A percentile compares a stretch with the other conserved stretches of the same genome.
Conservation (phyloP, 2,329 filamentous ascomycete genomes). For the Pseudopithomyces chartarum region DNA sequence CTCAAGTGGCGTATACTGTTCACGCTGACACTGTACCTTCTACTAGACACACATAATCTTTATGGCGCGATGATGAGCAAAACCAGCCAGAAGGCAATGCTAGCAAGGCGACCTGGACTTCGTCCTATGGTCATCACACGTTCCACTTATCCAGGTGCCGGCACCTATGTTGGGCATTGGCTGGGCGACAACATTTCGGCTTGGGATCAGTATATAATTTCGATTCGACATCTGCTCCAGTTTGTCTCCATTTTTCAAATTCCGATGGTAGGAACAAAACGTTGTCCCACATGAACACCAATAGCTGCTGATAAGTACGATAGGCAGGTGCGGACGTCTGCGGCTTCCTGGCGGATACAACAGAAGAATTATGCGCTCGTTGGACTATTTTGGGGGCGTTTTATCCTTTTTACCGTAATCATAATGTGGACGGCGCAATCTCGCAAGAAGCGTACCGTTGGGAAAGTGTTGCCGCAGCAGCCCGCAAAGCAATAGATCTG, state of each 20-base stretch:
- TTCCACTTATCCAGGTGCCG: slow-evolving; percentile 77
- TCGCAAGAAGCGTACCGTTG: slow-evolving; percentile 62
- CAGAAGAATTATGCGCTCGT: slow-evolving; percentile 70
- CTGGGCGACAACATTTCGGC: slow-evolving; percentile 58
- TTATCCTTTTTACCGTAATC: slow-evolving; percentile 75
- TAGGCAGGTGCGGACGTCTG: slow-evolving; percentile 70
- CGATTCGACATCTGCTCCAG: slow-evolving; percentile 48
- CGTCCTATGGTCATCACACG: slow-evolving; percentile 76
- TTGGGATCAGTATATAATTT: slow-evolving; percentile 51
- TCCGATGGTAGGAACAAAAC: slow-evolving; percentile 42
- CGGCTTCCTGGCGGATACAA: slow-evolving; percentile 71
- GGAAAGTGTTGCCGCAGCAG: slow-evolving; percentile 66
- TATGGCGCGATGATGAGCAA: slow-evolving; percentile 78
- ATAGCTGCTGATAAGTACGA: background rate
- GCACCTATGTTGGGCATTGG: slow-evolving; percentile 64
- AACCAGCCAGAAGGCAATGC: slow-evolving; percentile 69
- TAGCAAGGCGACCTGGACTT: slow-evolving; percentile 65
- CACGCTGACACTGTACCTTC: background rate
- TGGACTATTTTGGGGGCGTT: slow-evolving; percentile 76
- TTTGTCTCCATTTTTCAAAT: slow-evolving; percentile 54
- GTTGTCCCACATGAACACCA: background rate
- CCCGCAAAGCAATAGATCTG: slow-evolving; percentile 70
- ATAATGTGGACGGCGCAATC: slow-evolving; percentile 68
- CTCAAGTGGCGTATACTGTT: too few relatives aligned
- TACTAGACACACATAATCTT: slow-evolving; percentile 8